phyloP scores from a whole-genome alignment of 2,329 filamentous ascomycete genomes.

The Colletotrichum incanum region DNA sequence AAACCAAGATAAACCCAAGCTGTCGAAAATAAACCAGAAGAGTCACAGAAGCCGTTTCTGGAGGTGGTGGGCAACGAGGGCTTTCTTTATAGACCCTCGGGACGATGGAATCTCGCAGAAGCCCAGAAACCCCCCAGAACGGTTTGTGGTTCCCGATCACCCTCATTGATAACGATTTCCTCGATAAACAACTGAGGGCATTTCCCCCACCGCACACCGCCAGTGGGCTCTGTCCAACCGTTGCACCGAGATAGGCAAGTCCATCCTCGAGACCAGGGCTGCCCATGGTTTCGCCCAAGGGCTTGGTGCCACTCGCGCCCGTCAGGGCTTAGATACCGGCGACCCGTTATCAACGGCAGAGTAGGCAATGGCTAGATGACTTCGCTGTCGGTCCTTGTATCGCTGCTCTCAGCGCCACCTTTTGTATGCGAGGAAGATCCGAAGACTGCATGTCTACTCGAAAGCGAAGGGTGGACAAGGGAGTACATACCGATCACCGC shows the following conservation, averaged over 20 bases:
- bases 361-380: slow-evolving; percentile 1
- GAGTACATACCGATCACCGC: not conserved
- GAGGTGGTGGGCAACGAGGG: slow-evolving; percentile 7
- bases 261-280: slow-evolving; percentile 36
- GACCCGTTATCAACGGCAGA: slow-evolving; percentile 28
- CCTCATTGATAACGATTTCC: slow-evolving; percentile 35
- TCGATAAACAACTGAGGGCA: slow-evolving; percentile 24
- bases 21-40: not conserved
- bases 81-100: slow-evolving; percentile 24
- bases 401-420: not conserved
- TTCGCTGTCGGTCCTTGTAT: slow-evolving; percentile 7
- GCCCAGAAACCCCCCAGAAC: not conserved
- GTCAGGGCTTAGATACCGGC: slow-evolving; percentile 20
- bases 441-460: slow-evolving; percentile 3
- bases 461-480: not conserved
- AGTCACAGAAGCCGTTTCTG: not conserved
- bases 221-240: slow-evolving; percentile 32
- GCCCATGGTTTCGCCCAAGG: slow-evolving; percentile 26
- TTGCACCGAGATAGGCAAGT: slow-evolving; percentile 41
- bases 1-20: not conserved
- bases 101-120: slow-evolving; percentile 37
- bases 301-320: slow-evolving; percentile 24
- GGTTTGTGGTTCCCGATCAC: slow-evolving; percentile 25
- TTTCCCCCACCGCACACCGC: slow-evolving; percentile 34
- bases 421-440: not conserved